Evolutionary conservation across 2,329 filamentous ascomycete species (phyloP).

Genomic region (Penicillium palitans): DNA sequence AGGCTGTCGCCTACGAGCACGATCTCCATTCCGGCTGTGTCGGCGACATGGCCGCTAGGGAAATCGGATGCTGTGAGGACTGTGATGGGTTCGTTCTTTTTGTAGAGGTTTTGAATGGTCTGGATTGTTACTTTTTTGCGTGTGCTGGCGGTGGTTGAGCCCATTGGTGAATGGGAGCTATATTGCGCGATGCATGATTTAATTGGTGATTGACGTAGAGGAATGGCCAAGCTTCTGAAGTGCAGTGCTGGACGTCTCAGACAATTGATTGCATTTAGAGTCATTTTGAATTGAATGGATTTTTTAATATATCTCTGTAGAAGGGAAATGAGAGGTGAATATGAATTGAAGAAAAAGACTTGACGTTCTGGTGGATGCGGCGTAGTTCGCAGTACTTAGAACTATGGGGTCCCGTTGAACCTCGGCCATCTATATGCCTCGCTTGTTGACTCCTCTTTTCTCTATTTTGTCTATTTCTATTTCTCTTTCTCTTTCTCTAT

Average conservation of each 20-base stretch:
- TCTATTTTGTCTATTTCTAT: neutral
- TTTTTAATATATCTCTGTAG: neutral
- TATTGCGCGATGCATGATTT: constrained; percentile 39
- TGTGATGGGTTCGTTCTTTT: constrained; percentile 80
- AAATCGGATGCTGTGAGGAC: constrained; percentile 96
- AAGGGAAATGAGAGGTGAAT: neutral
- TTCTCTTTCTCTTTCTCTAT: too few relatives aligned
- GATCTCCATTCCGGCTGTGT: constrained; percentile 88
- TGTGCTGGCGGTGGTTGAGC: constrained; percentile 24
- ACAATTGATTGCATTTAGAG: neutral
- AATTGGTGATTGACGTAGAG: constrained; percentile 1
- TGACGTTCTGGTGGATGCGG: constrained; percentile 15
- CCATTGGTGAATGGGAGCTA: constrained; percentile 79
- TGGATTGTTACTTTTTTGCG: constrained; percentile 86
- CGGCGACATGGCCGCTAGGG: constrained; percentile 84
- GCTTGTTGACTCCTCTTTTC: neutral
- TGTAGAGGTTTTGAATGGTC: constrained; percentile 72
- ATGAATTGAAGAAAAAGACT: neutral
- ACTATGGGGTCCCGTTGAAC: neutral
- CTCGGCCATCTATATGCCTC: constrained; percentile 2
- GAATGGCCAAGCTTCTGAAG: neutral
- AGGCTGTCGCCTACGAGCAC: constrained; percentile 89
- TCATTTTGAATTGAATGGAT: neutral
- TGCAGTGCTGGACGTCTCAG: neutral
- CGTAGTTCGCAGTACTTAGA: constrained; percentile 14